Evolutionary conservation across 805 yeast genomes (phyloP), one percentile per base, ranked within the genome.

Genomic region (Danielia reshetovae): DNA sequence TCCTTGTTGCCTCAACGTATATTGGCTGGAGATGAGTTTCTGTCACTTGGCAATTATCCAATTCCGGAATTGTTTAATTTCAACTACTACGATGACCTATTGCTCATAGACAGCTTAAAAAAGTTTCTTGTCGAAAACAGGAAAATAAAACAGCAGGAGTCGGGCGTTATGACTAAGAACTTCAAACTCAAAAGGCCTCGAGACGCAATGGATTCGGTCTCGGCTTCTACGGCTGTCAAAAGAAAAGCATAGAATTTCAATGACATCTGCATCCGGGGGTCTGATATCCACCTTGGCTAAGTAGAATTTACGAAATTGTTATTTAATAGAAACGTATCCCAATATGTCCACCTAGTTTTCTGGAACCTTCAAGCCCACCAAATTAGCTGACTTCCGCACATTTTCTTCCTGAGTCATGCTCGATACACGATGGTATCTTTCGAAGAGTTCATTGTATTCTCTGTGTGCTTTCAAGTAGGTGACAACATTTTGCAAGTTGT

Each of bases 351-450:
- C 11, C 27, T 27, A 42, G 18, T 47, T 38, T 34, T 60, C 60
- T 7, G 73, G 73, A 12, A 67, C 60, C n/a, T 48, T 30, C 31
- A 90, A 70, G 0, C 98, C 98, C n/a, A 90, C 98, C 43, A 80
- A 74, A 37, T 80, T 72, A 5, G 97, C 98, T 1, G 95, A 83
- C 54, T 74, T 75, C 48, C 79, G 70, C 18, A 90, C 80, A 36
- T 81, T 79, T 41, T 90, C 96, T 33, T 74, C 74, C 51, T 85
- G 95, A 17, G 79, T 73, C 77, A 83, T 75, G 17, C 76, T 76
- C 41, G 82, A 67, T 2, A 95, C 93, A 3, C 95, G 90, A 51
- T 89, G 86, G 59, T 90, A 93, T 46, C 95, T 72, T 46, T 84
- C 93, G 28, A 89, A 66, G 30, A 90, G 68, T 45, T 81, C 89